Evolutionary conservation across 2,329 filamentous ascomycete species (phyloP).

Genomic region (Lachnellula occidentalis): DNA sequence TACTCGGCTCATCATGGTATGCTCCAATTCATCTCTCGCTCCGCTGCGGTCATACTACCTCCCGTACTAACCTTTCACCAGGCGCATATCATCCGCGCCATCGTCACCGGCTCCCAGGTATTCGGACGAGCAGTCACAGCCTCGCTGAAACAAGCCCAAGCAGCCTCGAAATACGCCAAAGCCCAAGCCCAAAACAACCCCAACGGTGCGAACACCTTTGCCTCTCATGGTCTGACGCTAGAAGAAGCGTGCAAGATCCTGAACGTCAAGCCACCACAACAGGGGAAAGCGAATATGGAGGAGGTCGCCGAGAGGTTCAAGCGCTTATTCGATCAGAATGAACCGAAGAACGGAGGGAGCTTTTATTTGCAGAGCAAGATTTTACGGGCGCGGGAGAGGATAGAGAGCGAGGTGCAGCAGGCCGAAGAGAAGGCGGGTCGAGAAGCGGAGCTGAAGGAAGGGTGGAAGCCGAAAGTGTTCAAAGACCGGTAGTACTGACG

Average conservation of each 20-base stretch:
- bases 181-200: conserved; percentile 59
- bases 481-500: conserved; percentile 61
- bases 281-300: conserved; percentile 71
- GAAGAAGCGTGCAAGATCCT: conserved; percentile 97
- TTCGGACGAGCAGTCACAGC: conserved; percentile 89
- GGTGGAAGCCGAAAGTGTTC: conserved; percentile 93
- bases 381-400: conserved; percentile 79
- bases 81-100: conserved; percentile 94
- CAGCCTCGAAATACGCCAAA: conserved; percentile 75
- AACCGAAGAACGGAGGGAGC: conserved; percentile 90
- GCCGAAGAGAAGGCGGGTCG: conserved; percentile 64
- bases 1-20: conserved; percentile 17
- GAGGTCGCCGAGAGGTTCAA: conserved; percentile 85
- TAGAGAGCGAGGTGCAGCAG: conserved; percentile 79
- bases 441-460: conserved; percentile 75
- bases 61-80: conserved; percentile 33
- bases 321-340: conserved; percentile 87
- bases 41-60: not conserved
- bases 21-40: not conserved
- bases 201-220: conserved; percentile 40
- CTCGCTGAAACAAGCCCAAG: conserved; percentile 92
- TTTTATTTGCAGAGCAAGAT: conserved; percentile 99
- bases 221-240: conserved; percentile 72
- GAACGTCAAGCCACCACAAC: conserved; percentile 84
- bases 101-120: conserved; percentile 84